Base-by-base conservation (phyloP, 805 yeast genomes). In the Millerozyma acaciae region DNA sequence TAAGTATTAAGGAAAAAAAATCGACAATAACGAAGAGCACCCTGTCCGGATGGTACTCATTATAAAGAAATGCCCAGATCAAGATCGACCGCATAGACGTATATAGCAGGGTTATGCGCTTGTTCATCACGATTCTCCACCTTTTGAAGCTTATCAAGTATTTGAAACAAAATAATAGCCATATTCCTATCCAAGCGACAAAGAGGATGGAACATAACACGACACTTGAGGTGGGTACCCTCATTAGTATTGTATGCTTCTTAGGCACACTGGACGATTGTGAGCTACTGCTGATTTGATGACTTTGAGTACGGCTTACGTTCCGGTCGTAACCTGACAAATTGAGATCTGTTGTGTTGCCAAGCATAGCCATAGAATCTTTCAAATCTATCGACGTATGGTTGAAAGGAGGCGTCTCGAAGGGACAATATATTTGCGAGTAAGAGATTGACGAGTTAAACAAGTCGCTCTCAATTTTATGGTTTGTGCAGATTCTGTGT, bases 21-120 rank as follows among this genome's bases (percentile, higher is more conserved):
- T 72, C 76, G 21, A 65, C 42, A 2, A 60, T 42, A 9, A 65
- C 60, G 41, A 55, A 74, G 32, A 50, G 53, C 1, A 68, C 59
- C 37, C 56, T 53, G 10, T 57, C 48, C 1, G 79, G 77, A 16
- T 63, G 59, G 46, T 65, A 70, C 12, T 57, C 53, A 34, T 62
- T 58, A 47, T 74, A 75, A 16, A 62, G 45, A 29, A 57, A 54
- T 4, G 70, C 63, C 78, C 78, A 76, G 3, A 65, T 34, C 32
- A 73, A 56, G 24, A 75, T 65, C 5, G 65, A 53, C 33, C 59
- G 64, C 34, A 73, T 55, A 2, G 78, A 73, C 3, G 76, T 65
- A 43, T 75, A 76, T 4, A 75, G 43, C 38, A 53, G 51, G 3
- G 56, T 33, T 12, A 58, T 43, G 8, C 49, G 55, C 13, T 40